phyloP scores from a whole-genome alignment of 139 green algal genomes.

The Astrephomene gubernaculifera region DNA sequence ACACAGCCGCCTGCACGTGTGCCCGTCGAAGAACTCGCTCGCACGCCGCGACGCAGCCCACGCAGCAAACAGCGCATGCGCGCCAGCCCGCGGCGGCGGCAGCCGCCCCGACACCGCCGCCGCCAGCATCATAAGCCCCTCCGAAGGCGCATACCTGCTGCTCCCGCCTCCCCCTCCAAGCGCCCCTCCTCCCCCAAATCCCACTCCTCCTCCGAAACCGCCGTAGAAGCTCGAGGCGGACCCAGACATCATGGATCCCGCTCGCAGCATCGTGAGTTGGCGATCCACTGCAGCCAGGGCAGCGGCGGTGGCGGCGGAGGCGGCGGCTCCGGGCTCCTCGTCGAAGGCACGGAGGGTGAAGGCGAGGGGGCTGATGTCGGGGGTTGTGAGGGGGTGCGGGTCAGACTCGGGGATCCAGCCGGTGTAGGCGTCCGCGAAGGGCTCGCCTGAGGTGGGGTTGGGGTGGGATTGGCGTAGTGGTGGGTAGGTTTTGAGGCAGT shows the following conservation, averaged over 20 bases:
- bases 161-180: no score
- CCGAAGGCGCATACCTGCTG: no score
- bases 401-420: not conserved
- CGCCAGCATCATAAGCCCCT: not conserved
- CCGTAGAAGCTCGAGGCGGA: not conserved
- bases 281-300: not conserved
- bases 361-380: not conserved
- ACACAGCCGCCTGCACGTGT: not conserved
- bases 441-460: not conserved
- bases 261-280: not conserved
- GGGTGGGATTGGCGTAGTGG: no score
- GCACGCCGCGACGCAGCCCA: not conserved
- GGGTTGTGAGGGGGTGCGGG: not conserved
- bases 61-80: slow-evolving; percentile 12
- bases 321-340: not conserved
- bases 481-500: no score
- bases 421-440: slow-evolving; percentile 20
- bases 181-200: not conserved
- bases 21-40: not conserved
- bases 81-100: not conserved
- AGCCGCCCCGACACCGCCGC: not conserved
- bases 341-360: slow-evolving; percentile 4
- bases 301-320: not conserved
- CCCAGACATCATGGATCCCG: not conserved
- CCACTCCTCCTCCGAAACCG: not conserved